Percentiles rank a stretch among this genome's conserved stretches.
Evolutionary conservation across 2,329 filamentous ascomycete genomes (phyloP).

Genomic region (Aspergillus aculeatus): DNA sequence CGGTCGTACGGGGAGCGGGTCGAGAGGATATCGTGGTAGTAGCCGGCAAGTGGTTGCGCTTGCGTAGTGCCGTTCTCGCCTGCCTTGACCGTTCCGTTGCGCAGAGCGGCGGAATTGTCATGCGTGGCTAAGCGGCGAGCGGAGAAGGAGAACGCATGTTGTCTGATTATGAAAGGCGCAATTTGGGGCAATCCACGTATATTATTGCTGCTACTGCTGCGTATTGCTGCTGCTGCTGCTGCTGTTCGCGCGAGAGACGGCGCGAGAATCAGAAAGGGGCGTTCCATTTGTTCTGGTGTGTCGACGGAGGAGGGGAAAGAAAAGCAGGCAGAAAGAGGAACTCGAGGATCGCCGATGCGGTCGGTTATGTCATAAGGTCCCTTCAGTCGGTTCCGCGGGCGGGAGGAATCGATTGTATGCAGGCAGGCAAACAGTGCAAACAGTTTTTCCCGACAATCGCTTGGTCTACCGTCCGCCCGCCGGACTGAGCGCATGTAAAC

Average conservation of each 20-base stretch:
- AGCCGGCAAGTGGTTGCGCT: slow-evolving; percentile 43
- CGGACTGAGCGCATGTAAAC: neutral
- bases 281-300: slow-evolving; percentile 26
- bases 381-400: neutral
- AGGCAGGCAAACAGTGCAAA: slow-evolving; percentile 41
- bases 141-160: slow-evolving; percentile 22
- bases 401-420: neutral
- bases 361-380: slow-evolving; percentile 33
- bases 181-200: neutral
- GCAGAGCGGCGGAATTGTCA: slow-evolving; percentile 14
- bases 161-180: slow-evolving; percentile 10
- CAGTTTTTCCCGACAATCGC: slow-evolving; percentile 8
- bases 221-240: neutral
- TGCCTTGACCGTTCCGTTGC: slow-evolving; percentile 7
- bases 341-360: slow-evolving; percentile 1
- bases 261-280: slow-evolving; percentile 20
- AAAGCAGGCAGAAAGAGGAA: neutral
- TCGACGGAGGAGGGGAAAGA: neutral
- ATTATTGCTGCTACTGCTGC: neutral
- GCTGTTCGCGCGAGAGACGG: slow-evolving; percentile 18
- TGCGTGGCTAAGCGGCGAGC: slow-evolving; percentile 23
- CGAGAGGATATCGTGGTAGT: slow-evolving; percentile 45
- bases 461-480: neutral
- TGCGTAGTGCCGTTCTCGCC: slow-evolving; percentile 25
- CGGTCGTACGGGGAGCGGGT: slow-evolving; percentile 27